Evolutionary conservation across 1,284 basidiomycete genomes (phyloP).

Genomic region (Cerrena zonata): DNA sequence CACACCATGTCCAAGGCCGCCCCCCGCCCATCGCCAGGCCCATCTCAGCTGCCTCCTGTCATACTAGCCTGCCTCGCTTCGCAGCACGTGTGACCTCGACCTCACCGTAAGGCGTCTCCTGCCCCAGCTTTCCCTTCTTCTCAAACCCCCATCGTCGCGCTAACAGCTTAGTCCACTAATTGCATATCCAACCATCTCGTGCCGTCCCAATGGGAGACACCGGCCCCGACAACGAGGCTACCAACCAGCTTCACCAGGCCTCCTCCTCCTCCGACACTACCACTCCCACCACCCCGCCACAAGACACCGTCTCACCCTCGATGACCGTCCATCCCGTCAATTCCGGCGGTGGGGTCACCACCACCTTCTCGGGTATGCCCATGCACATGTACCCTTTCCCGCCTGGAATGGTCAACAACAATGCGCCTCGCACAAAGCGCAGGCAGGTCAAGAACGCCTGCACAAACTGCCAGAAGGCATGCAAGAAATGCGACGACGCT

Average conservation of each 20-base stretch:
- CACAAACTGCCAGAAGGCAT: slow-evolving; percentile 83
- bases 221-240: slow-evolving; percentile 28
- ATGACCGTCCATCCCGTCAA: slow-evolving; percentile 43
- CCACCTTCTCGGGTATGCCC: slow-evolving; percentile 45
- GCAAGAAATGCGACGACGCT: slow-evolving; percentile 86
- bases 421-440: slow-evolving; percentile 63
- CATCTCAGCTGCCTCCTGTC: slow-evolving; percentile 18
- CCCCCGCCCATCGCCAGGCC: slow-evolving; percentile 7
- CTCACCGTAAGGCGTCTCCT: slow-evolving; percentile 11
- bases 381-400: slow-evolving; percentile 67
- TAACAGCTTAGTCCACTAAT: slow-evolving; percentile 12
- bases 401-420: slow-evolving; percentile 39
- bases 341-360: slow-evolving; percentile 11
- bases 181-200: slow-evolving; percentile 10
- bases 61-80: slow-evolving; percentile 12
- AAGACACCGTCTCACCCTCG: slow-evolving; percentile 40
- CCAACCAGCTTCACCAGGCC: not conserved
- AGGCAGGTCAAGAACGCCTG: slow-evolving; percentile 88
- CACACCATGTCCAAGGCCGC: slow-evolving; percentile 9
- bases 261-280: no score
- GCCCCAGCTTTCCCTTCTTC: slow-evolving; percentile 14
- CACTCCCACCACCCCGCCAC: slow-evolving; percentile 23
- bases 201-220: slow-evolving; percentile 25
- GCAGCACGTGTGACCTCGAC: slow-evolving; percentile 11
- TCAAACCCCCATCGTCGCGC: slow-evolving; percentile 12